Base-by-base conservation (phyloP, 257 asterid species). In the Solanum clarkiae region DNA sequence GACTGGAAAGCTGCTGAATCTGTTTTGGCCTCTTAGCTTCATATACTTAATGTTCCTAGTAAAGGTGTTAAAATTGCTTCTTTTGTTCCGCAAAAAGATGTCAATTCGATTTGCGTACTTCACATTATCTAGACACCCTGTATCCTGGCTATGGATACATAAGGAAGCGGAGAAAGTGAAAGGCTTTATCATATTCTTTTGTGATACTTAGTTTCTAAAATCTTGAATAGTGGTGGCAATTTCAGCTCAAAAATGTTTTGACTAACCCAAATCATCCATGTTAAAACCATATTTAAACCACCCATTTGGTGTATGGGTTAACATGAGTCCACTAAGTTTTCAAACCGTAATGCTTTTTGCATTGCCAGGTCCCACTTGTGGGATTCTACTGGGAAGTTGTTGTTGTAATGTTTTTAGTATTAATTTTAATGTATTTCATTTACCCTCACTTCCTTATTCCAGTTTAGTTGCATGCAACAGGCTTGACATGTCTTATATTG, bases 11-110 rank as follows among this genome's bases (percentile, higher is more conserved):
- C 45, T 66, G 7, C 72, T 14, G 45, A 66, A 66, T 29, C 45
- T 7, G 29, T 65, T 66, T 66, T 66, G n/a, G 16, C 45, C 72
- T 66, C 72, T 66, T 66, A 66, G 72, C 92, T 2, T 92, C 49
- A 32, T 42, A 32, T 32, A 68, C 22, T 68, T 32, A 15, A 68
- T 32, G 49, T 68, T 68, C 22, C 75, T 68, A 32, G 49, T 68
- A 68, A 32, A 68, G 49, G 49, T 68, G 49, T 32, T 16, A 14
- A 32, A 69, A 16, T 36, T 36, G 51, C 51, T 36, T 14, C 51
- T 32, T 69, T 69, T 36, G 49, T 36, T 69, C 51, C 26, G 3
- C 51, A 20, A 36, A 16, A 36, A 36, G 24, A 69, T 36, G 51
- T 69, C 47, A 17, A 17, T 36, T 69, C n/a, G 5, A 36, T 69